Evolutionary conservation across 139 green algal genomes (phyloP).

Genomic region (Yamagishiella unicocca): DNA sequence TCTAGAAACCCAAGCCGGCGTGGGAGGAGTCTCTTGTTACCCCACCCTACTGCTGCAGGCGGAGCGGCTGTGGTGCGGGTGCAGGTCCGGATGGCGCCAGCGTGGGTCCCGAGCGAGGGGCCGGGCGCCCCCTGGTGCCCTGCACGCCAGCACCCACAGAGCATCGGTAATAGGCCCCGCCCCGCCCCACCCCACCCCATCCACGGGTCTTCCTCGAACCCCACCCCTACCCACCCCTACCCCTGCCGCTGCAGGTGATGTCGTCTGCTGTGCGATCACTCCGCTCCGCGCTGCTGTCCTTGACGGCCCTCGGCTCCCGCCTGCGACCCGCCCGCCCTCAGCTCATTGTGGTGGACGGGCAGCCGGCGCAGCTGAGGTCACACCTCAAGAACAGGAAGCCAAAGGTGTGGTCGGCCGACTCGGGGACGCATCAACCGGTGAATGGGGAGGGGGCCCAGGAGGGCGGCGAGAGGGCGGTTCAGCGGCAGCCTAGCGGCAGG

Average conservation of each 20-base stretch:
- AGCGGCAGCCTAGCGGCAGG: neutral
- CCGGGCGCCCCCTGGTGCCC: neutral
- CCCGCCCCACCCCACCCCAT: neutral
- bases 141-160: neutral
- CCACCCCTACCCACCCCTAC: too few relatives aligned
- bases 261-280: neutral
- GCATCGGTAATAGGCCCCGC: neutral
- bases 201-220: neutral
- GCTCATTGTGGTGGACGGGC: neutral
- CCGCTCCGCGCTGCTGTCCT: neutral
- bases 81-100: neutral
- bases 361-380: neutral
- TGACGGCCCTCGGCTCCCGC: neutral
- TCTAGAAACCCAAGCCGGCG: too few relatives aligned
- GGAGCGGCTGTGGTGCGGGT: too few relatives aligned
- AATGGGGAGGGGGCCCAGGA: neutral
- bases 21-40: too few relatives aligned
- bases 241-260: neutral
- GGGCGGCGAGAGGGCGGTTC: neutral
- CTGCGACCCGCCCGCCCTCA: neutral
- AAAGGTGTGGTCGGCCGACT: neutral
- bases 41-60: too few relatives aligned
- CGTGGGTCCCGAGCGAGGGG: neutral
- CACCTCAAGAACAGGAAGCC: neutral
- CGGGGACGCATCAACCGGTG: neutral